Evolutionary conservation across 1,139 yeast species (phyloP), one percentile per base, ranked within the genome.

Genomic region (Scheffersomyces cryptocercus): DNA sequence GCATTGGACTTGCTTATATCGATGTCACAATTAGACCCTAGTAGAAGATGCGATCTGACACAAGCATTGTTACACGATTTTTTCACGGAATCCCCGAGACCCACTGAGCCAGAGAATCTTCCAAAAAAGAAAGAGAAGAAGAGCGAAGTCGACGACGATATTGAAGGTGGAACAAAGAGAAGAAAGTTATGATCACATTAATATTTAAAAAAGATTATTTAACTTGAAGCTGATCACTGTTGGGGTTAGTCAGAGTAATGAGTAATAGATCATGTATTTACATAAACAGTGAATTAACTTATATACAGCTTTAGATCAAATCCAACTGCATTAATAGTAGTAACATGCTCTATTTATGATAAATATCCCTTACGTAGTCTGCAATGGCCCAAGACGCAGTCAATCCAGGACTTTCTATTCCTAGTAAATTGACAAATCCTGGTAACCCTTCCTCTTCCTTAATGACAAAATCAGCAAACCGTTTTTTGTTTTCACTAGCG

Each of bases 371-470:
- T 3, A 88, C 95, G 54, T 86, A 75, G 54, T 84, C 87, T 1
- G 84, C 96, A 43, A 89, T 87, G 0, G 93, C 95, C 81, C 88
- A 73, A 1, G 89, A 70, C 0, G 95, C 70, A 2, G 97, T 89
- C 48, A 89, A 71, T 0, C 97, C 97, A 0, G 97, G 97, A 56
- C 95, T 85, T 58, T 90, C 97, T 26, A 90, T 89, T 3, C 95
- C 95, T 38, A 89, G 60, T 44, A 88, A 68, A 53, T 88, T 89
- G 29, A 89, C 77, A 57, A 88, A 89, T 1, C 96, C 96, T 0
- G 87, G 86, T 55, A 75, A 84, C 0, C 82, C 91, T 0, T 72
- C 76, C 43, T 73, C 78, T 52, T 84, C 80, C 41, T 80, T 65
- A 29, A 90, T 85, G 24, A 83, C 66, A 60, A 88, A 90, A 58